A percentile compares a stretch with the other conserved stretches of the same genome.
Conservation (phyloP, 441 rosid genomes). For the Daphne laureola region DNA sequence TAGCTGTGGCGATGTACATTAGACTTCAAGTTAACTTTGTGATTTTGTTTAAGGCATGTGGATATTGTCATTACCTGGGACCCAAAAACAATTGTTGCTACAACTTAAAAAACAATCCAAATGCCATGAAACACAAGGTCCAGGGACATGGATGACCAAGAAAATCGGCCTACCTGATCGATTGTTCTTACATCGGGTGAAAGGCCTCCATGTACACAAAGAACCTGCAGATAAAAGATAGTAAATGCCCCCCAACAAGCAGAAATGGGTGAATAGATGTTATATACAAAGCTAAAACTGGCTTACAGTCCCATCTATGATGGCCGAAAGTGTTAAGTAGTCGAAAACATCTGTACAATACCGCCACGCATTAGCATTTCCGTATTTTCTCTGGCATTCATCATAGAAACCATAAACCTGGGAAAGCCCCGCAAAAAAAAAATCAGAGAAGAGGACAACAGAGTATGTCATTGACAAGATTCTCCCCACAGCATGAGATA, state of each 20-base stretch:
- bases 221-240: slow-evolving; percentile 43
- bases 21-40: background rate
- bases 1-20: background rate
- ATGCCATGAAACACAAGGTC: background rate
- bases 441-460: too few species aligned
- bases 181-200: slow-evolving; percentile 88
- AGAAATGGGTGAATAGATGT: background rate
- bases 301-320: slow-evolving; percentile 90
- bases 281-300: background rate
- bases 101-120: background rate
- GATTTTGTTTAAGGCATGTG: too few species aligned
- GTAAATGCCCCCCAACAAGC: background rate
- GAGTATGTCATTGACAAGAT: too few species aligned
- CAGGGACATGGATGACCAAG: background rate
- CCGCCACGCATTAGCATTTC: slow-evolving; percentile 98
- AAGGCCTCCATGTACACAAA: slow-evolving; percentile 96
- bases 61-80: too few species aligned
- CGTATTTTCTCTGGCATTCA: slow-evolving; percentile 94
- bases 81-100: background rate
- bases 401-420: slow-evolving; percentile 98
- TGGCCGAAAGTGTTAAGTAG: slow-evolving; percentile 88
- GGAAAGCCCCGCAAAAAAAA: slow-evolving; percentile 7
- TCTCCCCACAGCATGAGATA: too few species aligned
- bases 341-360: slow-evolving; percentile 96
- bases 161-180: slow-evolving; percentile 55